Percentiles rank a stretch among this genome's conserved stretches.
phyloP scores from a whole-genome alignment of 805 yeast genomes.

The Myxozyma mucilagina region DNA sequence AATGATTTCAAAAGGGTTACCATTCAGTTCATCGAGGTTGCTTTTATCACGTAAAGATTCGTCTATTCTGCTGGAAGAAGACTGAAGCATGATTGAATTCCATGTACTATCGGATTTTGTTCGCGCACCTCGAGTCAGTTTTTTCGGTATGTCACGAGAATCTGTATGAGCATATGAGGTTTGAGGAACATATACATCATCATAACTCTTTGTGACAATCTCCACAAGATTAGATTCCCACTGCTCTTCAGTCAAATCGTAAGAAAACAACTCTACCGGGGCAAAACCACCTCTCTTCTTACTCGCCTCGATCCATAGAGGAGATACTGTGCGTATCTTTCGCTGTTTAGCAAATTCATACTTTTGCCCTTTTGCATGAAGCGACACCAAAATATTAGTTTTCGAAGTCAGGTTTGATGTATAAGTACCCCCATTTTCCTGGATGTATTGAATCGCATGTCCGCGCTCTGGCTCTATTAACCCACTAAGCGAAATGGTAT shows the following conservation, averaged over 20 bases:
- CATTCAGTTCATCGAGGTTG: not conserved
- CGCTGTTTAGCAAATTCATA: slow-evolving; percentile 44
- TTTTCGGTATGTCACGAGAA: not conserved
- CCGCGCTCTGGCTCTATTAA: slow-evolving; percentile 34
- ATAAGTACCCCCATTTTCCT: slow-evolving; percentile 41
- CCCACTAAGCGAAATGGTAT: slow-evolving; percentile 45
- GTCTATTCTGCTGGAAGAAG: not conserved
- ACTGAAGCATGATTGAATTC: slow-evolving; percentile 22
- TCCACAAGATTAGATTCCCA: slow-evolving; percentile 1
- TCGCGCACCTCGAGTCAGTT: not conserved
- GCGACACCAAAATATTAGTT: slow-evolving; percentile 39
- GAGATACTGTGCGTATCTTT: slow-evolving; percentile 47
- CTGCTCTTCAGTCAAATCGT: slow-evolving; percentile 23
- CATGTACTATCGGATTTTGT: slow-evolving; percentile 20
- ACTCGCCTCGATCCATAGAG: slow-evolving; percentile 49
- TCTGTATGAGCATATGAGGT: not conserved
- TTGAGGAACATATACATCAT: not conserved
- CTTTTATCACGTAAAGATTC: not conserved
- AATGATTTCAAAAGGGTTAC: slow-evolving; percentile 6
- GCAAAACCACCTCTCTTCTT: slow-evolving; percentile 33
- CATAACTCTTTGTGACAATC: not conserved
- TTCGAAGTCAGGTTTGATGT: slow-evolving; percentile 35
- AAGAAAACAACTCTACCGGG: slow-evolving; percentile 37
- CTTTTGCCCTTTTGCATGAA: slow-evolving; percentile 39
- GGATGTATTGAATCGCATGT: slow-evolving; percentile 35